These are phyloP conservation scores for Cercospora canescens DNA, from an alignment of 2,329 filamentous ascomycete genomes.

Conservation along the genomic window DNA sequence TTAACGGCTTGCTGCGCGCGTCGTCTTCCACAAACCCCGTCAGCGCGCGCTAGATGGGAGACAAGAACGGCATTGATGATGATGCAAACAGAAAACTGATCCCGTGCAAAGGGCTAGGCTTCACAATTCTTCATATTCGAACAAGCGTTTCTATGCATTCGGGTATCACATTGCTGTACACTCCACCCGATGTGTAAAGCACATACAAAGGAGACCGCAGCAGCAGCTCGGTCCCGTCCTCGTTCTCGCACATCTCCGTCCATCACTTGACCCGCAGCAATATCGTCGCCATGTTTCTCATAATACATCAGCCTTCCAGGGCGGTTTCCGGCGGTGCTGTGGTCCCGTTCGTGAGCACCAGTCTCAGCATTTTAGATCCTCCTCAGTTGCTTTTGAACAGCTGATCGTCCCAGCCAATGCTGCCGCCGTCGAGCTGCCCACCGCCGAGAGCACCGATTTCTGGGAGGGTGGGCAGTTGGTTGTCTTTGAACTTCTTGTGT, in stretches of 20 bases:
- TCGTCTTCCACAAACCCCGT: not conserved
- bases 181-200: not conserved
- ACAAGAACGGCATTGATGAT: not conserved
- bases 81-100: not conserved
- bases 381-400: conserved; percentile 26
- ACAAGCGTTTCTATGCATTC: not conserved
- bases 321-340: not conserved
- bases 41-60: not conserved
- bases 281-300: not conserved
- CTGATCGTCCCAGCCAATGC: conserved; percentile 35
- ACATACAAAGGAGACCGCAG: not conserved
- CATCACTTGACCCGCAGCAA: not conserved
- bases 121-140: not conserved
- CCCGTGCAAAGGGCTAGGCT: not conserved
- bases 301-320: not conserved
- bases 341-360: not conserved
- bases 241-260: not conserved
- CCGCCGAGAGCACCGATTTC: conserved; percentile 31
- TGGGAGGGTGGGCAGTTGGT: conserved; percentile 29
- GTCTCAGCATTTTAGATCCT: not conserved
- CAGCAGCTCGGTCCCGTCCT: not conserved
- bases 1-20: not conserved
- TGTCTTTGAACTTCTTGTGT: conserved; percentile 28
- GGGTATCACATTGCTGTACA: conserved; percentile 2
- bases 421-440: conserved; percentile 28